Conservation (phyloP, 2,329 filamentous ascomycete species). For the Dactylellina drechsleri region DNA sequence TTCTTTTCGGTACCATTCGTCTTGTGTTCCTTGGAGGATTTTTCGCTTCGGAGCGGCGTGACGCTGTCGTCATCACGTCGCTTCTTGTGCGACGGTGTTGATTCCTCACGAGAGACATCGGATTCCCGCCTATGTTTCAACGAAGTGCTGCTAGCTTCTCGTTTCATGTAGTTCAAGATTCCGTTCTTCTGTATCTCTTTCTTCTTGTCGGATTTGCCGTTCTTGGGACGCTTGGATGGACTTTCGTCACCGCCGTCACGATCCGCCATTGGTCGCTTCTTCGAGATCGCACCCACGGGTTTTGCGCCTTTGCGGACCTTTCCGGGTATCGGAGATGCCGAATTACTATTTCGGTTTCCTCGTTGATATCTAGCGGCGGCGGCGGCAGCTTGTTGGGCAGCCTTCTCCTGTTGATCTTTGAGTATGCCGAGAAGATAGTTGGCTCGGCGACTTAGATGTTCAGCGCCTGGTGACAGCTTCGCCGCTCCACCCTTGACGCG, state of each 20-base stretch:
- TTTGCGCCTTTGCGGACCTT: conserved; percentile 48
- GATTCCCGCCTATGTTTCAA: conserved; percentile 50
- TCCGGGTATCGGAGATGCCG: conserved; percentile 48
- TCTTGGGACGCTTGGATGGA: conserved; percentile 53
- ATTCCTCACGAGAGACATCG: conserved; percentile 41
- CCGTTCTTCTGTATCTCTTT: conserved; percentile 53
- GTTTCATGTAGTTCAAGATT: conserved; percentile 49
- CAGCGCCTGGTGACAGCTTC: conserved; percentile 76
- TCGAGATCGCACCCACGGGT: conserved; percentile 44
- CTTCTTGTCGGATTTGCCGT: conserved; percentile 51
- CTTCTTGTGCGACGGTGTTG: conserved; percentile 41
- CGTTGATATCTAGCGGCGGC: conserved; percentile 51
- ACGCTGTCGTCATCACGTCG: conserved; percentile 43
- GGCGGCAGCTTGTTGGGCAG: conserved; percentile 74
- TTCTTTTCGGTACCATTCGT: conserved; percentile 43
- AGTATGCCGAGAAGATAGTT: conserved; percentile 96
- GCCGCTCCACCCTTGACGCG: conserved; percentile 74
- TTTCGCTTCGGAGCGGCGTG: conserved; percentile 22
- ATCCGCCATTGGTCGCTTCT: conserved; percentile 51
- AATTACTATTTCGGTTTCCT: conserved; percentile 52
- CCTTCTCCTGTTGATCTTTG: conserved; percentile 83
- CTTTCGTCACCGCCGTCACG: conserved; percentile 52
- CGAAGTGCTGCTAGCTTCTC: conserved; percentile 38
- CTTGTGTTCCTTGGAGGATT: conserved; percentile 38
- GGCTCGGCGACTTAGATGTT: conserved; percentile 91